phyloP scores from a whole-genome alignment of 805 yeast genomes.

The Cyberlindnera samutprakarnensis region DNA sequence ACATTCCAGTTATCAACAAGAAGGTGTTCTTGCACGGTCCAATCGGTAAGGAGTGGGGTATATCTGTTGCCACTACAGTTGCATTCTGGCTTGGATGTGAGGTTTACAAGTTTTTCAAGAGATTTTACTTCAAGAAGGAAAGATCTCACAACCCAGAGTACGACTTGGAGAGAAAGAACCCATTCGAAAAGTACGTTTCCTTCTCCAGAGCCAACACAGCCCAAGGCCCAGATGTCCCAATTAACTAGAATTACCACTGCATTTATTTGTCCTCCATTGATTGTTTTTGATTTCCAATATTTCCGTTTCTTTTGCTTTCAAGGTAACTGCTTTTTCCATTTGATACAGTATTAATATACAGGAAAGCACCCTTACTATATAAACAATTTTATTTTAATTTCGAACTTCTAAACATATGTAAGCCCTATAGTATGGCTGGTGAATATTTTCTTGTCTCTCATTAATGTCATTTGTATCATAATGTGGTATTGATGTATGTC shows the following conservation, averaged over 20 bases:
- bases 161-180: conserved; percentile 55
- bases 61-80: conserved; percentile 52
- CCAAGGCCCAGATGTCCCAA: conserved; percentile 1
- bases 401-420: not conserved
- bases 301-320: too few species aligned
- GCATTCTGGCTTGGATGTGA: conserved; percentile 58
- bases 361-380: too few species aligned
- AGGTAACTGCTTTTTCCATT: too few species aligned
- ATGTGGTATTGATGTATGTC: not conserved
- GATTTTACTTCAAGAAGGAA: conserved; percentile 38
- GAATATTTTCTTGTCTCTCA: not conserved
- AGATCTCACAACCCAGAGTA: conserved; percentile 48
- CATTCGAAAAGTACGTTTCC: conserved; percentile 55
- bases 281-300: too few species aligned
- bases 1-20: conserved; percentile 80
- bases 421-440: not conserved
- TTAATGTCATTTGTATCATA: not conserved
- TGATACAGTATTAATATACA: too few species aligned
- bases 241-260: too few species aligned
- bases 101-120: conserved; percentile 57
- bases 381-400: not conserved
- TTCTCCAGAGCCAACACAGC: conserved; percentile 37
- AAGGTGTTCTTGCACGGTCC: conserved; percentile 67
- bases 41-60: conserved; percentile 77
- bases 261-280: too few species aligned